phyloP scores from a whole-genome alignment of 192 early-diverging fungal genomes.

The Mortierella alpina region DNA sequence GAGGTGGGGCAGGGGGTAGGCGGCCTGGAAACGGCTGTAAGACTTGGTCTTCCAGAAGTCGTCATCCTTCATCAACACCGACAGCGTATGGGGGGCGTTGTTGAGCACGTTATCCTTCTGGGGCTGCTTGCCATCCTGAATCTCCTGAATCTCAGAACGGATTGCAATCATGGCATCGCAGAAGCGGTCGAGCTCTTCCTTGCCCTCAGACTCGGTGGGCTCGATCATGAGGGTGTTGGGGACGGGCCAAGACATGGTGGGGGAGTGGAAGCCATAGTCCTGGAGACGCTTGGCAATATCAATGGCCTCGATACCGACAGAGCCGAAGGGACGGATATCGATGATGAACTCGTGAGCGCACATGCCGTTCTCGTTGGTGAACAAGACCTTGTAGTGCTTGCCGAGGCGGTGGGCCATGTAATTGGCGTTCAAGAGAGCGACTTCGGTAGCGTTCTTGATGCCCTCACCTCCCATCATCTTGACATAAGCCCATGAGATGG shows the following conservation, averaged over 20 bases:
- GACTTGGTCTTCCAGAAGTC: slow-evolving; percentile 80
- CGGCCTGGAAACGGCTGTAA: slow-evolving; percentile 89
- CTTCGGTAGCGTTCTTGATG: slow-evolving; percentile 85
- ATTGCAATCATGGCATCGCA: slow-evolving; percentile 98
- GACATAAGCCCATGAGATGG: slow-evolving; percentile 99
- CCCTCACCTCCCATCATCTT: slow-evolving; percentile 98
- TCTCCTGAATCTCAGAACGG: slow-evolving; percentile 89
- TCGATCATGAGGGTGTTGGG: slow-evolving; percentile 99
- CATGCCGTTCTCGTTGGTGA: slow-evolving; percentile 91
- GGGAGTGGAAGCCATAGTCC: slow-evolving; percentile 99
- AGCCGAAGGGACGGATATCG: slow-evolving; percentile 91
- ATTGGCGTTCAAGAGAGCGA: slow-evolving; percentile 97
- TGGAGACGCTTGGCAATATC: slow-evolving; percentile 99
- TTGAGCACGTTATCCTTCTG: slow-evolving; percentile 87
- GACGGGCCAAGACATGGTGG: slow-evolving; percentile 99
- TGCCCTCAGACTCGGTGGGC: slow-evolving; percentile 97
- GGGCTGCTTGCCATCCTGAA: slow-evolving; percentile 89
- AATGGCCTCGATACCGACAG: slow-evolving; percentile 88
- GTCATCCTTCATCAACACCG: slow-evolving; percentile 77
- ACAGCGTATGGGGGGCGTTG: slow-evolving; percentile 90
- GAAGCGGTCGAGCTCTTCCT: slow-evolving; percentile 95
- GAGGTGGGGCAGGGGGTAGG: slow-evolving; percentile 88
- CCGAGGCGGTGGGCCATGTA: slow-evolving; percentile 95
- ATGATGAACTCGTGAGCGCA: slow-evolving; percentile 99
- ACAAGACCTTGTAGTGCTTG: slow-evolving; percentile 93